Evolutionary conservation across 1,284 basidiomycete genomes (phyloP).

Genomic region (Leccinum subrobustum): DNA sequence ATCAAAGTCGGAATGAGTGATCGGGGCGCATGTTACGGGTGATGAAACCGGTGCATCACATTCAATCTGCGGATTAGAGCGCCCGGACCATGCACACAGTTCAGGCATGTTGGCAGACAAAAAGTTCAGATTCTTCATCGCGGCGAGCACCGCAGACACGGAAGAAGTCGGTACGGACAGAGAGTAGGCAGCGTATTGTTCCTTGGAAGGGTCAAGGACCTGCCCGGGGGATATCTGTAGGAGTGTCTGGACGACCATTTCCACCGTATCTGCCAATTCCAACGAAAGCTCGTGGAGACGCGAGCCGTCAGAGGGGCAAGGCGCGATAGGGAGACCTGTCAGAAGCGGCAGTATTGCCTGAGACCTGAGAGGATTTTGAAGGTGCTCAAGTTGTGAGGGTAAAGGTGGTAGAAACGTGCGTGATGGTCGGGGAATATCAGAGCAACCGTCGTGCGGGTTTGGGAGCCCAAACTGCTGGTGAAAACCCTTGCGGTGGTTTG

Average conservation of each 20-base stretch:
- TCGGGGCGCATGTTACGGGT: constrained; percentile 16
- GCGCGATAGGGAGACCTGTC: constrained; percentile 2
- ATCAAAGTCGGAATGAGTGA: constrained; percentile 50
- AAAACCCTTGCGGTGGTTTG: constrained; percentile 24
- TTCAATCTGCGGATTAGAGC: constrained; percentile 16
- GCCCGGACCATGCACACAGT: constrained; percentile 32
- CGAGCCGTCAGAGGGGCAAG: constrained; percentile 32
- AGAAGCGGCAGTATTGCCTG: constrained; percentile 9
- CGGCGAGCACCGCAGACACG: constrained; percentile 83
- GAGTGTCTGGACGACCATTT: constrained; percentile 85
- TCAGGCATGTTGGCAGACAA: constrained; percentile 76
- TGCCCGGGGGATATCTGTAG: constrained; percentile 86
- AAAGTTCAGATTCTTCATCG: constrained; percentile 90
- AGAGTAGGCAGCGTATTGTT: constrained; percentile 86
- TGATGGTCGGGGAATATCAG: constrained; percentile 51
- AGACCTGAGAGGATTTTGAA: constrained; percentile 60
- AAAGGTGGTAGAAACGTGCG: constrained; percentile 73
- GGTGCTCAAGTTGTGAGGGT: constrained; percentile 63
- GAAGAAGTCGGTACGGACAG: constrained; percentile 83
- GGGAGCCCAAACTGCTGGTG: constrained; percentile 27
- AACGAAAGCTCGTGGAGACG: constrained; percentile 66
- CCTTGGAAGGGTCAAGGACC: constrained; percentile 87
- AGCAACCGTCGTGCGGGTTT: constrained; percentile 22
- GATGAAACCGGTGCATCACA: constrained; percentile 21
- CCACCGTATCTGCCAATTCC: constrained; percentile 85